Evolutionary conservation across 164 flowering plant species (phyloP).

Genomic region (Vitis rotundifolia): DNA sequence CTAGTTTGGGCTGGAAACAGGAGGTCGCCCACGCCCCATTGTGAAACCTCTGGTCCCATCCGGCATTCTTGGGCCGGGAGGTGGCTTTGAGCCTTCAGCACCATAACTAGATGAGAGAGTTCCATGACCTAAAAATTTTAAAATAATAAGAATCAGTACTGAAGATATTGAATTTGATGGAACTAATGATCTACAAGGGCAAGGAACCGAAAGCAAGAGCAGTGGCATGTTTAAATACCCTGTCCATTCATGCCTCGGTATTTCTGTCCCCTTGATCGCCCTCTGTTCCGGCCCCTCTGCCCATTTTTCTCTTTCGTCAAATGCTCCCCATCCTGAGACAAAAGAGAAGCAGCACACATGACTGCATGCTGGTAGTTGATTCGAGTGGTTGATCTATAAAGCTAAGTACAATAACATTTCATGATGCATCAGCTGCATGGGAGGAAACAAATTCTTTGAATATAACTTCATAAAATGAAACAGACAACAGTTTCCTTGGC

Average conservation of each 20-base stretch:
- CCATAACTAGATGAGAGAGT: constrained; percentile 24
- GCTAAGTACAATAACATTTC: no score
- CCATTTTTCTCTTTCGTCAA: constrained; percentile 52
- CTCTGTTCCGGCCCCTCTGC: constrained; percentile 42
- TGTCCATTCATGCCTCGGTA: constrained; percentile 41
- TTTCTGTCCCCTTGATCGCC: constrained; percentile 54
- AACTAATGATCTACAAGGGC: not conserved
- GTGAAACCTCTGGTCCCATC: constrained; percentile 92
- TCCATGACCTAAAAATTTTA: constrained; percentile 59
- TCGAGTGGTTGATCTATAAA: no score
- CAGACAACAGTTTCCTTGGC: no score
- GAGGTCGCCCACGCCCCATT: constrained; percentile 84
- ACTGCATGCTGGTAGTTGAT: no score
- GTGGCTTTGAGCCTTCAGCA: constrained; percentile 61
- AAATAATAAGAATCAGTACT: not conserved
- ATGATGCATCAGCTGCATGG: no score
- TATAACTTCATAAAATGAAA: no score
- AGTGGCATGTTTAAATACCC: constrained; percentile 32
- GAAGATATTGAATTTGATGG: not conserved
- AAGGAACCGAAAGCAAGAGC: not conserved
- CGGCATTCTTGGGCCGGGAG: constrained; percentile 93
- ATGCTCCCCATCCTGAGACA: constrained; percentile 45
- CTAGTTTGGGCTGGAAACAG: constrained; percentile 19
- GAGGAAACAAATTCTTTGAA: no score
- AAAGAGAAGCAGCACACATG: not conserved